Evolutionary conservation across 352 stramenopile genomes (phyloP), one percentile per base, ranked within the genome.

Genomic region (Pythium plurisporium): DNA sequence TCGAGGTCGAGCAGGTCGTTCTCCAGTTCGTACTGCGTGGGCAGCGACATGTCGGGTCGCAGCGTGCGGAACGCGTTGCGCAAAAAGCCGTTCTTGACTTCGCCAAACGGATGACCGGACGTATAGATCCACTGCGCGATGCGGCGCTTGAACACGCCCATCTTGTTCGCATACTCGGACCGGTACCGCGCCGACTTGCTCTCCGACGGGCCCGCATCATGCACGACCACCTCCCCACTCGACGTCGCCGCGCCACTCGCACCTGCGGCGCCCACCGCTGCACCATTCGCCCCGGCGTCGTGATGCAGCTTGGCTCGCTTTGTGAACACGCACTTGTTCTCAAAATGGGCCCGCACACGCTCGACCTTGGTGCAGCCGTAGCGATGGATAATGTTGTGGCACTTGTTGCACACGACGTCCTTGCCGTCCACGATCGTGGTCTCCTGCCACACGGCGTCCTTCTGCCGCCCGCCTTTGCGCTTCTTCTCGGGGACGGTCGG

Each of bases 361-460:
- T 89, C 79, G 9, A 89, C 79, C 37, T 89, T 89, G 45, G 75
- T 69, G 33, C 73, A 73, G 19, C 79, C 79, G 52, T 87, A 84
- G 33, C 77, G 75, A 51, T 89, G 79, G 59, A 87, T 87, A 36
- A 87, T 64, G 3, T 52, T 64, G 63, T 76, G 67, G 57, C 78
- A 88, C 61, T 72, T 75, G 61, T 88, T 88, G 62, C 78, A 88
- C n/a, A 86, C 53, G 43, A 88, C 78, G 8, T 70, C 65, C 55
- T 86, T 86, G 74, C 81, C 71, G 5, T 63, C 48, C 17, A 70
- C 58, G 45, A 88, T 73, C 22, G 78, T 86, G 6, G 74, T 86
- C 26, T 77, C 65, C 7, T 77, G 60, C 78, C 78, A 88, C 22
- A 88, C 71, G 8, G 65, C 55, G 48, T 88, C 78, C 22, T 73